Evolutionary conservation across 169 alveolate species (phyloP).

Genomic region (Eimeria mitis): DNA sequence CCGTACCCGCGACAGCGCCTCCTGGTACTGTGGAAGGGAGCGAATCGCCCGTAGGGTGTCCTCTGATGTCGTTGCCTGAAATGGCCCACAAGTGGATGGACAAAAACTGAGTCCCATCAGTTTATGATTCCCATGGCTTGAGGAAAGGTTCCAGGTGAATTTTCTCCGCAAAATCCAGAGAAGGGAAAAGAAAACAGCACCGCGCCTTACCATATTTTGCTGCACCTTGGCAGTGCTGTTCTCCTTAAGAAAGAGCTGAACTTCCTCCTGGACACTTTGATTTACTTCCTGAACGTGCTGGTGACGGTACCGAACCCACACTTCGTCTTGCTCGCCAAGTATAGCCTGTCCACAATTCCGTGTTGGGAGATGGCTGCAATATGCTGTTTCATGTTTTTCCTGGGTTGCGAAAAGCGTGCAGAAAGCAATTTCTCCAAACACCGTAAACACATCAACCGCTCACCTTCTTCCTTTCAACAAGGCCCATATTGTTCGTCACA

Average conservation of each 20-base stretch:
- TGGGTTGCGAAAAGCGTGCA: not conserved
- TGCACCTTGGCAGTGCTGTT: slow-evolving; percentile 77
- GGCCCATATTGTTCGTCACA: slow-evolving; percentile 40
- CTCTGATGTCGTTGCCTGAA: slow-evolving; percentile 72
- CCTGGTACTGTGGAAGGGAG: slow-evolving; percentile 82
- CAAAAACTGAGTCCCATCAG: no score
- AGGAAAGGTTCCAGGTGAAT: not conserved
- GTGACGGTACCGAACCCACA: slow-evolving; percentile 82
- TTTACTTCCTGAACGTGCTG: slow-evolving; percentile 79
- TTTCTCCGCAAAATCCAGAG: not conserved
- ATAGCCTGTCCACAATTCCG: slow-evolving; percentile 54
- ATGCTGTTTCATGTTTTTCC: not conserved
- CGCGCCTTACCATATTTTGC: slow-evolving; percentile 52
- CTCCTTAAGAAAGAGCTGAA: slow-evolving; percentile 66
- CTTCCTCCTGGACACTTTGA: slow-evolving; percentile 77
- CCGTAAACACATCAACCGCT: not conserved
- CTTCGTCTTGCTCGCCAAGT: slow-evolving; percentile 82
- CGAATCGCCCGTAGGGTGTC: slow-evolving; percentile 79
- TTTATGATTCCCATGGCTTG: not conserved
- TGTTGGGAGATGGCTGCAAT: not conserved
- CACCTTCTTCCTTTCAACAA: slow-evolving; percentile 72
- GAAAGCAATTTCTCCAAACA: not conserved
- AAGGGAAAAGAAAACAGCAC: not conserved
- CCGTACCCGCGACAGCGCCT: slow-evolving; percentile 79
- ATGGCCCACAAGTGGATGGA: not conserved